These are phyloP conservation scores for Fusarium graminum DNA, from an alignment of 2,329 filamentous ascomycete genomes.

Conservation along the genomic window DNA sequence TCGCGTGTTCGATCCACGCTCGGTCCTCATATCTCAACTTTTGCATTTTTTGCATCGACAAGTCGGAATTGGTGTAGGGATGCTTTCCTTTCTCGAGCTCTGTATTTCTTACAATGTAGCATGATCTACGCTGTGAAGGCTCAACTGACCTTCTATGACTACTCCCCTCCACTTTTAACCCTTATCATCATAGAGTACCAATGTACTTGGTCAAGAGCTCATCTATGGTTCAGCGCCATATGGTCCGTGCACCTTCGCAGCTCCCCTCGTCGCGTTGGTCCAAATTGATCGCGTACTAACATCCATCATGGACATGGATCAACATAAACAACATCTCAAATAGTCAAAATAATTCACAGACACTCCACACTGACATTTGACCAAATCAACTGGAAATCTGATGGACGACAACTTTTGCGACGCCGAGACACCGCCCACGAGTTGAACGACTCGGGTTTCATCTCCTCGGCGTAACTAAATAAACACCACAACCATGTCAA, in stretches of 20 bases:
- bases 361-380: not conserved
- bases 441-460: conserved; percentile 4
- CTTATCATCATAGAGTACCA: too few species aligned
- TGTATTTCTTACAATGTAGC: conserved; percentile 38
- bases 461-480: conserved; percentile 22
- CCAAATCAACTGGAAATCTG: not conserved
- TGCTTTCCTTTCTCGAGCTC: too few species aligned
- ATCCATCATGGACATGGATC: conserved; percentile 41
- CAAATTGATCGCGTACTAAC: conserved; percentile 34
- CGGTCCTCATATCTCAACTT: conserved; percentile 29
- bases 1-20: conserved; percentile 47
- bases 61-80: conserved; percentile 51
- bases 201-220: not conserved
- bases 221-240: not conserved
- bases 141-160: not conserved
- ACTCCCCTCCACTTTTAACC: too few species aligned
- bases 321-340: conserved; percentile 28
- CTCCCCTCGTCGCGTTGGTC: conserved; percentile 31
- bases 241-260: conserved; percentile 28
- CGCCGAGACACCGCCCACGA: not conserved
- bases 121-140: conserved; percentile 39
- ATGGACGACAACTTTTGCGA: not conserved
- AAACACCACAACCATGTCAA: conserved; percentile 36
- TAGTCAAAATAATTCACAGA: not conserved
- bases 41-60: conserved; percentile 41